These are phyloP conservation scores for Fusarium vanettenii DNA, from an alignment of 2,329 filamentous ascomycete species.

Conservation along the genomic window DNA sequence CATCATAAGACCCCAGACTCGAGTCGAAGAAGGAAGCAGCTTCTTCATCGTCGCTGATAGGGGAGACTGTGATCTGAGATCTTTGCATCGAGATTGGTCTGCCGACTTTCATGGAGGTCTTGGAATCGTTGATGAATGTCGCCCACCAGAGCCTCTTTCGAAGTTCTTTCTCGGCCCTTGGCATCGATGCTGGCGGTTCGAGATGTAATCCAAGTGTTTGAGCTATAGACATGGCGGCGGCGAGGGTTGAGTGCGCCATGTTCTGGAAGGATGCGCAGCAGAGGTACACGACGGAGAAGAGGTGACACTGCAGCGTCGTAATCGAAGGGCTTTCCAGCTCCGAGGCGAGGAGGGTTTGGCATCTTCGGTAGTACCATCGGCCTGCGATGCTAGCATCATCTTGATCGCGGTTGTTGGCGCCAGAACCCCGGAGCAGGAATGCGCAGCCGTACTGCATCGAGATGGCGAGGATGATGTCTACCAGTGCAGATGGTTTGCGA, in stretches of 20 bases:
- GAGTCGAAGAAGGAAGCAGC: slow-evolving; percentile 27
- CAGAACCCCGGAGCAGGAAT: slow-evolving; percentile 22
- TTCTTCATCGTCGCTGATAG: slow-evolving; percentile 46
- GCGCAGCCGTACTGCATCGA: slow-evolving; percentile 60
- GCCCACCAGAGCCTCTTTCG: slow-evolving; percentile 65
- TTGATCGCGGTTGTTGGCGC: background rate
- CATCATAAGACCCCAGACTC: slow-evolving; percentile 23
- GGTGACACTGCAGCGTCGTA: slow-evolving; percentile 60
- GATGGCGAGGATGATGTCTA: slow-evolving; percentile 64
- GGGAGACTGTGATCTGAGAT: slow-evolving; percentile 48
- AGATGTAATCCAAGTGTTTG: background rate
- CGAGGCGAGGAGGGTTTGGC: slow-evolving; percentile 50
- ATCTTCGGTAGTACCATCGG: slow-evolving; percentile 59
- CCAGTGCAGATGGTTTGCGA: slow-evolving; percentile 59
- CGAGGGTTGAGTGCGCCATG: slow-evolving; percentile 56
- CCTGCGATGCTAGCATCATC: slow-evolving; percentile 51
- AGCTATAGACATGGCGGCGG: slow-evolving; percentile 55
- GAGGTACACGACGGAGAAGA: slow-evolving; percentile 59
- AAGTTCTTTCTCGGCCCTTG: slow-evolving; percentile 51
- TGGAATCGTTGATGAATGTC: slow-evolving; percentile 61
- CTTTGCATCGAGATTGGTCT: slow-evolving; percentile 54
- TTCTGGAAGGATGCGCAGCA: slow-evolving; percentile 62
- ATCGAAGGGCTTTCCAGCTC: slow-evolving; percentile 61
- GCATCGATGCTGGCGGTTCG: background rate
- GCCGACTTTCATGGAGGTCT: slow-evolving; percentile 58